These are phyloP conservation scores for Microbotryomycetes sp. DNA, from an alignment of 1,284 basidiomycete species.

Conservation along the genomic window DNA sequence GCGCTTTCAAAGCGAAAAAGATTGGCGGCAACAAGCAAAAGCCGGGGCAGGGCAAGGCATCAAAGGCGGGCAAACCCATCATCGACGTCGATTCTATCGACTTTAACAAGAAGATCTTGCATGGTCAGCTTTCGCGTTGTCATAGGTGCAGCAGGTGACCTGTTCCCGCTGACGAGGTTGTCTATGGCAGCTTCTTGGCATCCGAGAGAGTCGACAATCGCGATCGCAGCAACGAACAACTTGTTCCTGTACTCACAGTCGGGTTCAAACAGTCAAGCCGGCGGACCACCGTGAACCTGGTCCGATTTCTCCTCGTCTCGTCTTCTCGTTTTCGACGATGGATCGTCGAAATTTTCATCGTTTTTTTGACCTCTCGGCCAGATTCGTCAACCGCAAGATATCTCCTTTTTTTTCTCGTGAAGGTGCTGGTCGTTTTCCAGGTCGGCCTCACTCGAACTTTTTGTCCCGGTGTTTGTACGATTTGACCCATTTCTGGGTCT, in stretches of 20 bases:
- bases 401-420: too few species aligned
- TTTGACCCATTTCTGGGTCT: not conserved
- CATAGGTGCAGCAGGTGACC: not conserved
- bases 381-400: too few species aligned
- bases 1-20: constrained; percentile 99
- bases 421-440: too few species aligned
- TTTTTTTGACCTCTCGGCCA: too few species aligned
- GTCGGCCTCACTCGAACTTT: too few species aligned
- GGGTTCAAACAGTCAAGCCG: not conserved
- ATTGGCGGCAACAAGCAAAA: constrained; percentile 51
- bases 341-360: too few species aligned
- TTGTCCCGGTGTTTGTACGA: too few species aligned
- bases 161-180: constrained; percentile 49
- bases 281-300: not conserved
- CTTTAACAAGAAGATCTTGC: constrained; percentile 96
- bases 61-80: constrained; percentile 54
- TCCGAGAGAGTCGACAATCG: constrained; percentile 90
- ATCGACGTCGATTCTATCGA: constrained; percentile 87
- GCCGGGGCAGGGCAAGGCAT: constrained; percentile 62
- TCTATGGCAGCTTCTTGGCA: constrained; percentile 77
- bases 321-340: too few species aligned
- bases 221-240: constrained; percentile 45
- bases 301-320: too few species aligned
- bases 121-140: constrained; percentile 34
- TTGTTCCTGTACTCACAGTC: constrained; percentile 39